These are phyloP conservation scores for Trichothecium sympodiale DNA, from an alignment of 2,329 filamentous ascomycete species.

Conservation along the genomic window DNA sequence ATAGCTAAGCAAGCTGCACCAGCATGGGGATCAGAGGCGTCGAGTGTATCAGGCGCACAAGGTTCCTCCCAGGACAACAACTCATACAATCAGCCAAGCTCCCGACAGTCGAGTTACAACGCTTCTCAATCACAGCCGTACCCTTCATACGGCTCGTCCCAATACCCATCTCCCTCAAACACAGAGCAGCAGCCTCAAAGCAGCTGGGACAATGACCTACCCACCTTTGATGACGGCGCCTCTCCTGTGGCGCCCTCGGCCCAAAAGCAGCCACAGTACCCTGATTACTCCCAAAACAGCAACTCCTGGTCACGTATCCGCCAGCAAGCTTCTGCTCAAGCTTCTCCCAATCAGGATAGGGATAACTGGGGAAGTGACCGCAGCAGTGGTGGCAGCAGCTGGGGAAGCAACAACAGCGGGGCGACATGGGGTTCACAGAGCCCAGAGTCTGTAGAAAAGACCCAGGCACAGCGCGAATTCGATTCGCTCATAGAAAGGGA, in stretches of 20 bases:
- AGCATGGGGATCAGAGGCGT: too few species aligned
- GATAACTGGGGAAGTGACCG: too few species aligned
- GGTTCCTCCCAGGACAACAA: too few species aligned
- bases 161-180: too few species aligned
- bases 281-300: slow-evolving; percentile 9
- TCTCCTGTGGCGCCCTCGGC: slow-evolving; percentile 28
- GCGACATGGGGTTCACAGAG: too few species aligned
- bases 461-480: slow-evolving; percentile 39
- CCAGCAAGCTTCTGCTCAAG: slow-evolving; percentile 17
- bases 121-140: too few species aligned
- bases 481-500: slow-evolving; percentile 37
- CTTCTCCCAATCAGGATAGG: not conserved
- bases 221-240: slow-evolving; percentile 26
- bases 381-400: slow-evolving; percentile 5
- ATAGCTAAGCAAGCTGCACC: too few species aligned
- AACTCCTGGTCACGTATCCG: slow-evolving; percentile 36
- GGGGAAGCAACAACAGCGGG: slow-evolving; percentile 9
- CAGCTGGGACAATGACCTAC: slow-evolving; percentile 12
- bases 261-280: slow-evolving; percentile 3
- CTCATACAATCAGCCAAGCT: too few species aligned
- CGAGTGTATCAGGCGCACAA: too few species aligned
- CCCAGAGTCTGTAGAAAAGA: slow-evolving; percentile 20
- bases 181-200: slow-evolving; percentile 2
- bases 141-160: too few species aligned
- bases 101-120: too few species aligned